phyloP scores from a whole-genome alignment of 805 yeast genomes.

The Yamadazyma scolyti region DNA sequence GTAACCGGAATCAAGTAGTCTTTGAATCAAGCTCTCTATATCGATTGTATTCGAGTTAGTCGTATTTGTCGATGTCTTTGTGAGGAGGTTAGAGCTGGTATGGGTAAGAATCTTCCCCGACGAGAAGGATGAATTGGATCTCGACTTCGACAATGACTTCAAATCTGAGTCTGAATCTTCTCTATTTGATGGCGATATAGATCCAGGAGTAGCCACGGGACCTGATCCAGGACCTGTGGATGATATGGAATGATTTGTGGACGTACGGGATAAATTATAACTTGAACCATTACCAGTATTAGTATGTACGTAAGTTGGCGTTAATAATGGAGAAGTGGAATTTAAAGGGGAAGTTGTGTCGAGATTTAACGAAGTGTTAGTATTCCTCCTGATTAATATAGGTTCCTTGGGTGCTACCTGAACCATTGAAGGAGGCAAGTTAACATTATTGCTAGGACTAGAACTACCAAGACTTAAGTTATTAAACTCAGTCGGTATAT shows the following conservation, averaged over 20 bases:
- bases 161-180: slow-evolving; percentile 4
- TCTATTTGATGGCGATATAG: slow-evolving; percentile 1
- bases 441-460: slow-evolving; percentile 5
- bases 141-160: slow-evolving; percentile 8
- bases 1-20: slow-evolving; percentile 92
- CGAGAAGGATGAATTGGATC: slow-evolving; percentile 13
- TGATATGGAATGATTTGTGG: slow-evolving; percentile 14
- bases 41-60: slow-evolving; percentile 29
- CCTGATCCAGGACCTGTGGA: no score
- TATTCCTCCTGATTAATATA: slow-evolving; percentile 55
- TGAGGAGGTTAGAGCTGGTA: slow-evolving; percentile 7
- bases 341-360: background rate
- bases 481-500: slow-evolving; percentile 13
- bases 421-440: slow-evolving; percentile 66
- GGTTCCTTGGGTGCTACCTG: slow-evolving; percentile 72
- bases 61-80: slow-evolving; percentile 9
- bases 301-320: slow-evolving; percentile 7
- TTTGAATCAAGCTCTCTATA: slow-evolving; percentile 85
- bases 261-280: slow-evolving; percentile 12
- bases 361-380: slow-evolving; percentile 28
- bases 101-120: slow-evolving; percentile 7
- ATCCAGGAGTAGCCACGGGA: no score
- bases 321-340: slow-evolving; percentile 3
- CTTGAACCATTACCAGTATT: background rate
- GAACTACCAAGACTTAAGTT: slow-evolving; percentile 5